phyloP scores from a whole-genome alignment of 1,284 basidiomycete genomes.

The Trichosporon ovoides region DNA sequence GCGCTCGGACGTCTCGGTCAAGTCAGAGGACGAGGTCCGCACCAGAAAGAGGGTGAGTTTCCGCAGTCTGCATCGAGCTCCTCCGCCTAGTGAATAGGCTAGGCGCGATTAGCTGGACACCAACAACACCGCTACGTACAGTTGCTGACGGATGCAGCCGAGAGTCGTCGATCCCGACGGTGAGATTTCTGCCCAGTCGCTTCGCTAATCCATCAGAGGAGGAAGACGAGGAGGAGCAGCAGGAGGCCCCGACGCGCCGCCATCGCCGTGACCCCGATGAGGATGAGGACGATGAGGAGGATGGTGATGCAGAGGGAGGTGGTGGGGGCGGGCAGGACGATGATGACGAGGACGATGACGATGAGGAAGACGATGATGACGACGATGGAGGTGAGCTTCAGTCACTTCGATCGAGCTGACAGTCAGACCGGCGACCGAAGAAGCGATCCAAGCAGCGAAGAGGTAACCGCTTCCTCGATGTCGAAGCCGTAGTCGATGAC shows the following conservation, averaged over 20 bases:
- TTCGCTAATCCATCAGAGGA: constrained; percentile 12
- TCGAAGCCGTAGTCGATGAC: constrained; percentile 88
- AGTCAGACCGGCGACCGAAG: constrained; percentile 14
- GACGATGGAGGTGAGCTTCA: constrained; percentile 38
- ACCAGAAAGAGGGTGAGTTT: constrained; percentile 39
- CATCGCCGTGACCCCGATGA: constrained; percentile 2
- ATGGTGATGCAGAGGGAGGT: constrained; percentile 36
- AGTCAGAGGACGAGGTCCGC: constrained; percentile 24
- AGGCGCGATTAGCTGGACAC: not conserved
- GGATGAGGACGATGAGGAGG: constrained; percentile 23
- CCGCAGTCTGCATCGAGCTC: not conserved
- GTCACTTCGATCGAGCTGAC: constrained; percentile 9
- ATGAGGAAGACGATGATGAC: constrained; percentile 54
- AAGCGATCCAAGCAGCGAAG: constrained; percentile 52
- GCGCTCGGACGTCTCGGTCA: constrained; percentile 18
- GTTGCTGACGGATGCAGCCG: constrained; percentile 21
- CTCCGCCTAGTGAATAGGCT: not conserved
- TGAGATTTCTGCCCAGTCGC: constrained; percentile 10
- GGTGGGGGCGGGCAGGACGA: constrained; percentile 30
- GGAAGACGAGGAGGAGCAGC: constrained; percentile 21
- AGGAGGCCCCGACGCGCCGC: constrained; percentile 9
- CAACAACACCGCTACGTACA: not conserved
- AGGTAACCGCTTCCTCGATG: constrained; percentile 82
- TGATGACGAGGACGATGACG: constrained; percentile 52
- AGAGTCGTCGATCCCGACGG: constrained; percentile 40